These are phyloP conservation scores for Metschnikowia gelsemii DNA, from an alignment of 805 yeast species.

Conservation along the genomic window DNA sequence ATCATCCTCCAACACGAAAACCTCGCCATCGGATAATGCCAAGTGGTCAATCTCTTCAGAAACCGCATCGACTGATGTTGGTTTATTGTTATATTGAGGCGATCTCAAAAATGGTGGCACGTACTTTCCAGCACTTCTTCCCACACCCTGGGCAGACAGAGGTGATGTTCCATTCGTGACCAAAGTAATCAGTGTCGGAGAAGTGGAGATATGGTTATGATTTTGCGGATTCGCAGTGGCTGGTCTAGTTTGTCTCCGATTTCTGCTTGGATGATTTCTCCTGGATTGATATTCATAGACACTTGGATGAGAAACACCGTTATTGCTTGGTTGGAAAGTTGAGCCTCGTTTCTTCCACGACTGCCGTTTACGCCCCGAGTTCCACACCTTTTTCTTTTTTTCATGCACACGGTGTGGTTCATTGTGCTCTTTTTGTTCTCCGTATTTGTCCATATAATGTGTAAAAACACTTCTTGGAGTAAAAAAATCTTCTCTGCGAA, in stretches of 20 bases:
- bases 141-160: not conserved
- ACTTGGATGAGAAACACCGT: constrained; percentile 1
- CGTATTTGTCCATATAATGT: constrained; percentile 65
- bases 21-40: constrained; percentile 35
- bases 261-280: constrained; percentile 7
- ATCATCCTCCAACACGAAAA: constrained; percentile 45
- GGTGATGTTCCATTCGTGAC: constrained; percentile 4
- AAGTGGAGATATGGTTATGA: not conserved
- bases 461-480: constrained; percentile 75
- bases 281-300: constrained; percentile 2
- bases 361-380: constrained; percentile 22
- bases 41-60: constrained; percentile 39
- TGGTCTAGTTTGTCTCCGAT: constrained; percentile 11
- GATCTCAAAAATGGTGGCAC: constrained; percentile 45
- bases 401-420: constrained; percentile 15
- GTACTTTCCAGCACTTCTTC: constrained; percentile 31
- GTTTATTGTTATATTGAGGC: constrained; percentile 29
- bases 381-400: constrained; percentile 22
- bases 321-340: not conserved
- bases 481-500: constrained; percentile 69
- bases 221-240: constrained; percentile 5
- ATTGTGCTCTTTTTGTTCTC: constrained; percentile 39
- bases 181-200: constrained; percentile 2
- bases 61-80: constrained; percentile 35
- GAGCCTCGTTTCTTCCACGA: constrained; percentile 29